Conservation (phyloP, 2,329 filamentous ascomycete species). For the Fusarium vanettenii region DNA sequence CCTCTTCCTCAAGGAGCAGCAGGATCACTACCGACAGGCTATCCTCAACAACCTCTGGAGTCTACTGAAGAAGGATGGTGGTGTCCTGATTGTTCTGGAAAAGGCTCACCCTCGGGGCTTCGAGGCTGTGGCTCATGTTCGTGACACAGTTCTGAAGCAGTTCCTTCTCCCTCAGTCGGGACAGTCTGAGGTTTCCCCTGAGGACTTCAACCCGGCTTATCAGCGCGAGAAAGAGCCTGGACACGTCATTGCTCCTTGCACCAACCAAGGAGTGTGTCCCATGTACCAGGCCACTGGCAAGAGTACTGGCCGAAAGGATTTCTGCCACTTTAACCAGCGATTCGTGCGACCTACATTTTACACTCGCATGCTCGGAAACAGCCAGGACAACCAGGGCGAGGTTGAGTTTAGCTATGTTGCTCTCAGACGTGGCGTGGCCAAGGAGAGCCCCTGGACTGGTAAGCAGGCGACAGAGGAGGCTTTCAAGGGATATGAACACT, state of each 20-base stretch:
- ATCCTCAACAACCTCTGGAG: conserved; percentile 91
- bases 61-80: conserved; percentile 84
- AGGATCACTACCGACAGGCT: conserved; percentile 81
- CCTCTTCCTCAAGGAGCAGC: conserved; percentile 78
- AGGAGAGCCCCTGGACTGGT: conserved; percentile 56
- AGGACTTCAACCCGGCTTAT: conserved; percentile 54
- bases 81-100: conserved; percentile 87
- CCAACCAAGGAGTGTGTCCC: conserved; percentile 87
- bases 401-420: conserved; percentile 91
- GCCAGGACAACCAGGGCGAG: conserved; percentile 86
- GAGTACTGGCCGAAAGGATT: conserved; percentile 82
- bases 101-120: conserved; percentile 94
- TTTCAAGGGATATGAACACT: conserved; percentile 77
- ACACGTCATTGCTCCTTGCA: conserved; percentile 81
- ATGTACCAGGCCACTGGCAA: conserved; percentile 84
- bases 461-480: conserved; percentile 71
- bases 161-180: conserved; percentile 70
- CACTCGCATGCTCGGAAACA: conserved; percentile 77
- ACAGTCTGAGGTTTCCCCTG: conserved; percentile 45
- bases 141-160: conserved; percentile 80
- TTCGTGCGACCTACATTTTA: conserved; percentile 87
- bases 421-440: conserved; percentile 77
- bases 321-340: conserved; percentile 90
- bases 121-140: conserved; percentile 87
- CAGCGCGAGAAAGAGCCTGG: conserved; percentile 65